phyloP scores from a whole-genome alignment of 352 stramenopile genomes.

The Globisporangium ultimum region DNA sequence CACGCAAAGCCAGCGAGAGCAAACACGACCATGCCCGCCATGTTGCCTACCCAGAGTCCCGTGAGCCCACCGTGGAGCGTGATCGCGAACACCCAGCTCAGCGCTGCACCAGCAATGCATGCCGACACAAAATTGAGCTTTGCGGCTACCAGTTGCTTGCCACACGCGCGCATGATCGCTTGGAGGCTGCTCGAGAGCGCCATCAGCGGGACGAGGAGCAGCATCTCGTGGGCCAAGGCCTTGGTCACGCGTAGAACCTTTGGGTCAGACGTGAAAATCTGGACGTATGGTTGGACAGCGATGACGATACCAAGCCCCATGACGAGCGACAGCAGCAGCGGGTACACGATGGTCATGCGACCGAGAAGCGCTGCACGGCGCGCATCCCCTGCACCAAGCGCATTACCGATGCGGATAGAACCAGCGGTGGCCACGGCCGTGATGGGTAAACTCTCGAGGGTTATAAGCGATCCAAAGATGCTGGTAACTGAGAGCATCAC shows the following conservation, averaged over 20 bases:
- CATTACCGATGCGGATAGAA: conserved; percentile 22
- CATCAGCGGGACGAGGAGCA: conserved; percentile 6
- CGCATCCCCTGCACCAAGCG: conserved; percentile 16
- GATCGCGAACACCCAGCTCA: conserved; percentile 14
- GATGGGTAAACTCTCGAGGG: conserved; percentile 18
- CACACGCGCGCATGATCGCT: conserved; percentile 12
- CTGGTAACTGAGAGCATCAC: conserved; percentile 18
- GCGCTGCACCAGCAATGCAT: conserved; percentile 13
- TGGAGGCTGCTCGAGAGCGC: conserved; percentile 7
- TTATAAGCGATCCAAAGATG: conserved; percentile 20
- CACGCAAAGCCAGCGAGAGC: conserved; percentile 16
- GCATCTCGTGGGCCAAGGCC: conserved; percentile 1
- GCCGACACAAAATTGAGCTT: conserved; percentile 12
- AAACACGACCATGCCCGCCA: conserved; percentile 15
- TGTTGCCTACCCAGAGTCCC: conserved; percentile 20
- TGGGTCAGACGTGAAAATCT: conserved; percentile 10
- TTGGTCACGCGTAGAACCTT: background rate
- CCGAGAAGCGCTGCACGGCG: conserved; percentile 13
- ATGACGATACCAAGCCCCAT: background rate
- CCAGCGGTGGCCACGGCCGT: conserved; percentile 15
- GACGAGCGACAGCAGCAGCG: background rate
- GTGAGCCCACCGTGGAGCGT: conserved; percentile 10
- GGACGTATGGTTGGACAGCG: conserved; percentile 6
- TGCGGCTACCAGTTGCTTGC: conserved; percentile 9
- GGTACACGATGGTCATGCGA: background rate